A percentile compares a stretch with the other conserved stretches of the same genome.
Evolutionary conservation across 163 green algal species (phyloP).

Genomic region (Scenedesmus sp.): DNA sequence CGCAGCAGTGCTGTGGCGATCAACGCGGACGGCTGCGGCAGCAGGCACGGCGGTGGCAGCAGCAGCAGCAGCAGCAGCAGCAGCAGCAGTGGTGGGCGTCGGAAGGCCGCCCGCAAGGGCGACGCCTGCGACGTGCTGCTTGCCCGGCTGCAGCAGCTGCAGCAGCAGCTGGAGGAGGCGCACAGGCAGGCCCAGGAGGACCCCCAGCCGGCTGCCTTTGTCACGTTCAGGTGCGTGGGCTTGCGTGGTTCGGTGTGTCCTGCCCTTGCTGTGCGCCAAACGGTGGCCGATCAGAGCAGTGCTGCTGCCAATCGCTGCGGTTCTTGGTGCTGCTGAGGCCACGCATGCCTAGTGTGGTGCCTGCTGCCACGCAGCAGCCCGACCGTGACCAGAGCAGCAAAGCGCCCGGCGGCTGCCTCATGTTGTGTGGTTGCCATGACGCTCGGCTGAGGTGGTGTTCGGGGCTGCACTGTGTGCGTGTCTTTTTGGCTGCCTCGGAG

Average conservation of each 20-base stretch:
- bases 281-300: too few species aligned
- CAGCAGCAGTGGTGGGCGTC: neutral
- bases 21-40: neutral
- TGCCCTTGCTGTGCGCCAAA: too few species aligned
- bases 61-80: conserved; percentile 4
- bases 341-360: too few species aligned
- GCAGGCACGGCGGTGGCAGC: neutral
- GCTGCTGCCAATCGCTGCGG: too few species aligned
- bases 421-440: too few species aligned
- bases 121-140: conserved; percentile 43
- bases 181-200: conserved; percentile 6
- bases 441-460: too few species aligned
- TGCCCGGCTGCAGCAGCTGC: neutral
- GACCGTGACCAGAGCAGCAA: too few species aligned
- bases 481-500: neutral
- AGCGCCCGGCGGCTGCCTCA: too few species aligned
- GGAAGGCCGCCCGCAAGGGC: neutral
- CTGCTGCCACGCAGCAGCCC: too few species aligned
- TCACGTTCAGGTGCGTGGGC: conserved; percentile 52
- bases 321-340: too few species aligned
- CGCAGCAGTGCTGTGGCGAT: neutral
- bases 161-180: conserved; percentile 5
- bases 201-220: conserved; percentile 52
- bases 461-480: neutral
- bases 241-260: neutral